Conservation (phyloP, 306 rosid species). For the Herpetospermum pedunculosum region DNA sequence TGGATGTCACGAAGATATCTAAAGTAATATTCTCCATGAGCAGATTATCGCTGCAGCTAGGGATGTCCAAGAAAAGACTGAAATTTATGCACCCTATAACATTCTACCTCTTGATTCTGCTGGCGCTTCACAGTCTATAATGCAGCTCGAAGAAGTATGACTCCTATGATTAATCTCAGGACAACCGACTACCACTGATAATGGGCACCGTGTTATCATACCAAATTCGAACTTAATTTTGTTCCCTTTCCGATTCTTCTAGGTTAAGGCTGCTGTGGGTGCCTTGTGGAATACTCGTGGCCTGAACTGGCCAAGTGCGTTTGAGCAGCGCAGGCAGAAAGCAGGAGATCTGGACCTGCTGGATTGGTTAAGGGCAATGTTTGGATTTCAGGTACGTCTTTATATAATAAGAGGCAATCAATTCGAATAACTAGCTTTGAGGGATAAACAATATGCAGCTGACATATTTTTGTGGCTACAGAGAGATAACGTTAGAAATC, state of each 20-base stretch:
- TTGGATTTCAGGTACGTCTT: conserved; percentile 78
- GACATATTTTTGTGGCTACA: conserved; percentile 28
- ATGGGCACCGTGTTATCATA: not conserved
- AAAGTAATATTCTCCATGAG: conserved; percentile 9
- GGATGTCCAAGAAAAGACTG: conserved; percentile 96
- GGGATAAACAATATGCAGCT: conserved; percentile 11
- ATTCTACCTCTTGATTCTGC: conserved; percentile 95
- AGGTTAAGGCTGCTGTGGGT: conserved; percentile 88
- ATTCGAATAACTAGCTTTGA: not conserved
- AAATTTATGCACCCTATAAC: conserved; percentile 80
- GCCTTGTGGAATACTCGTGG: conserved; percentile 75
- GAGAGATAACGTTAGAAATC: conserved; percentile 94
- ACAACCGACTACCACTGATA: too few species aligned
- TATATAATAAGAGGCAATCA: not conserved
- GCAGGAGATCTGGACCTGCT: conserved; percentile 77
- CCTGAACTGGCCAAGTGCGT: conserved; percentile 72
- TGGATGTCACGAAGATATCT: not conserved
- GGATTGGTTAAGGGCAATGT: conserved; percentile 95
- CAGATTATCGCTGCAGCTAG: conserved; percentile 96
- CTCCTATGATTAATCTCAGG: too few species aligned
- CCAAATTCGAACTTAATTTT: conserved; percentile 10
- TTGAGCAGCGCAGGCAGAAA: conserved; percentile 71
- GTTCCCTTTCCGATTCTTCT: conserved; percentile 15
- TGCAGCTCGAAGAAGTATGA: conserved; percentile 99
- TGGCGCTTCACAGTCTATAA: conserved; percentile 87